A percentile compares a stretch with the other conserved stretches of the same genome.
Evolutionary conservation across 495 filamentous ascomycete species (phyloP).

Genomic region (Cudoniella acicularis): DNA sequence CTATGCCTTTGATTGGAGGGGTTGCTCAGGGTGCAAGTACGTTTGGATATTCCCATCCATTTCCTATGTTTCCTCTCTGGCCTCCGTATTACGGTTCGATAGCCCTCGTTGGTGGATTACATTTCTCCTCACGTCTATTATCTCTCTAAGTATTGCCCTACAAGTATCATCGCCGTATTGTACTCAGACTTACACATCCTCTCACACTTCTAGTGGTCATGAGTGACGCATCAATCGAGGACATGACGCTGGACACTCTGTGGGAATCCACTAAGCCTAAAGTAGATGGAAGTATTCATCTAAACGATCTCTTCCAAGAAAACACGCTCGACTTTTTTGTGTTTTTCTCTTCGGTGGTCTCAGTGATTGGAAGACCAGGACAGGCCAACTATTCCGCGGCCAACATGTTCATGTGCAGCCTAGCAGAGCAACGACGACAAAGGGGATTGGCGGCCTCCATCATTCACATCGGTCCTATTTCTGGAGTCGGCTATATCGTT

Average conservation of each 20-base stretch:
- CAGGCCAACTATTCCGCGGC: conserved; percentile 50
- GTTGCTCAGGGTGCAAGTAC: conserved; percentile 44
- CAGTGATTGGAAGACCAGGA: conserved; percentile 39
- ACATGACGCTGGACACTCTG: no score
- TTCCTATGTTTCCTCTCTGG: no score
- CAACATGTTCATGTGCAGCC: conserved; percentile 40
- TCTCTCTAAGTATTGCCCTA: no score
- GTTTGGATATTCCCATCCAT: conserved; percentile 25
- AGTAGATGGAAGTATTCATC: conserved; percentile 31
- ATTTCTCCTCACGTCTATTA: no score
- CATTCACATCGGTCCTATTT: conserved; percentile 54
- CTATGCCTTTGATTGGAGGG: conserved; percentile 38
- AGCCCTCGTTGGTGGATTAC: no score
- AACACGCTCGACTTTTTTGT: conserved; percentile 53
- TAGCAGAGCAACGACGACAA: conserved; percentile 28
- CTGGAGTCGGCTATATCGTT: conserved; percentile 52
- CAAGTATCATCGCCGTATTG: no score
- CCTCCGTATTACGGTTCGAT: no score
- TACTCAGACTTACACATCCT: no score
- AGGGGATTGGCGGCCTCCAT: conserved; percentile 31
- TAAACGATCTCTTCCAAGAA: conserved; percentile 36
- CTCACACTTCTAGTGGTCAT: no score
- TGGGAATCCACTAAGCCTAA: no score
- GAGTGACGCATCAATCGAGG: no score
- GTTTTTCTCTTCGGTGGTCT: conserved; percentile 44